phyloP scores from a whole-genome alignment of 139 green algal genomes.

The Micractinium conductrix region DNA sequence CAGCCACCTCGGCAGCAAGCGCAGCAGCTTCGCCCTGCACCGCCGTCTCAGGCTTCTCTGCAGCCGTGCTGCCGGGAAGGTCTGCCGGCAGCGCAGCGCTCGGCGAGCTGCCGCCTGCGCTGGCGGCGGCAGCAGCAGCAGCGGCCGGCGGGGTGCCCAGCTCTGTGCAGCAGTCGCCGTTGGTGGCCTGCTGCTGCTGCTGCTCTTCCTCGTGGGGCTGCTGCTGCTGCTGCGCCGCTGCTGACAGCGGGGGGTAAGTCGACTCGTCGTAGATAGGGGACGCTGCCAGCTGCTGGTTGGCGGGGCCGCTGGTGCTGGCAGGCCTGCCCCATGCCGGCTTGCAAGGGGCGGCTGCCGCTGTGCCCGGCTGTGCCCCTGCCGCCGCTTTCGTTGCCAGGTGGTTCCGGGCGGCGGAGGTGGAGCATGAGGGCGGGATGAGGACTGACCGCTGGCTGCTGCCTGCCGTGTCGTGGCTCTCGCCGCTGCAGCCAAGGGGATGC shows the following conservation, averaged over 20 bases:
- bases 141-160: background rate
- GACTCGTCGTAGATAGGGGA: background rate
- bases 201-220: background rate
- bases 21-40: background rate
- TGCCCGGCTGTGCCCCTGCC: background rate
- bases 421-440: slow-evolving; percentile 9
- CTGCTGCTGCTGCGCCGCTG: background rate
- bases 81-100: background rate
- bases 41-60: background rate
- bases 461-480: slow-evolving; percentile 40
- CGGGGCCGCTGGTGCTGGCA: background rate
- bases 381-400: background rate
- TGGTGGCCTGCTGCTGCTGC: background rate
- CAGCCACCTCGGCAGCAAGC: slow-evolving; percentile 32
- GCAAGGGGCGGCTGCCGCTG: background rate
- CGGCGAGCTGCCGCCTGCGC: background rate
- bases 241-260: slow-evolving; percentile 1
- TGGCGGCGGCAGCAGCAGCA: background rate
- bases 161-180: background rate
- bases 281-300: background rate
- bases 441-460: slow-evolving; percentile 40
- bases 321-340: background rate
- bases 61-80: too few relatives aligned
- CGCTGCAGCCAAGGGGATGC: slow-evolving; percentile 25
- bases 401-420: background rate